These are phyloP conservation scores for Hyphopichia wangnamkhiaoensis DNA, from an alignment of 1,139 yeast genomes.

Conservation along the genomic window DNA sequence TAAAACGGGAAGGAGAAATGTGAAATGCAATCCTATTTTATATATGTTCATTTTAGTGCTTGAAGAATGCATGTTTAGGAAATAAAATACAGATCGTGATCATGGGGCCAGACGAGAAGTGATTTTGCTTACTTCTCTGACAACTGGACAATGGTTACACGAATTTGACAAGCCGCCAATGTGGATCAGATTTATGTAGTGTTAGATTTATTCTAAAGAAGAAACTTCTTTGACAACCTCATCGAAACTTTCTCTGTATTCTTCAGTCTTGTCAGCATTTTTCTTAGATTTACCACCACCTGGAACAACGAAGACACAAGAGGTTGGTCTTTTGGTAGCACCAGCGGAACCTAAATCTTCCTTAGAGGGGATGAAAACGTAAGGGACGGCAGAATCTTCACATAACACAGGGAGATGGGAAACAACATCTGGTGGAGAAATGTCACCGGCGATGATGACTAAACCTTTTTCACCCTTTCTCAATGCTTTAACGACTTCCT, in stretches of 20 bases:
- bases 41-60: no score
- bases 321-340: slow-evolving; percentile 98
- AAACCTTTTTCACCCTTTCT: slow-evolving; percentile 98
- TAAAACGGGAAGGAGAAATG: background rate
- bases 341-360: slow-evolving; percentile 99
- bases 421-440: slow-evolving; percentile 95
- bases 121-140: no score
- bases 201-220: slow-evolving; percentile 5
- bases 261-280: slow-evolving; percentile 77
- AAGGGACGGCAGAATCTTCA: slow-evolving; percentile 91
- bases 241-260: slow-evolving; percentile 55
- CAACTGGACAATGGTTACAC: no score
- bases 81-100: slow-evolving; percentile 1
- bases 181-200: no score
- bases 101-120: no score
- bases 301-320: slow-evolving; percentile 96
- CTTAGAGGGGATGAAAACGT: slow-evolving; percentile 90
- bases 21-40: no score
- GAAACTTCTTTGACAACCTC: slow-evolving; percentile 6
- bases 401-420: slow-evolving; percentile 97
- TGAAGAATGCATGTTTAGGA: no score
- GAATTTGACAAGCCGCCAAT: no score
- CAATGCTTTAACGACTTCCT: slow-evolving; percentile 96
- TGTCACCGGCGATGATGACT: slow-evolving; percentile 96
- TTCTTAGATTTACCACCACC: slow-evolving; percentile 89